Conservation (phyloP, 805 yeast genomes). For the Wickerhamomyces silvicola region DNA sequence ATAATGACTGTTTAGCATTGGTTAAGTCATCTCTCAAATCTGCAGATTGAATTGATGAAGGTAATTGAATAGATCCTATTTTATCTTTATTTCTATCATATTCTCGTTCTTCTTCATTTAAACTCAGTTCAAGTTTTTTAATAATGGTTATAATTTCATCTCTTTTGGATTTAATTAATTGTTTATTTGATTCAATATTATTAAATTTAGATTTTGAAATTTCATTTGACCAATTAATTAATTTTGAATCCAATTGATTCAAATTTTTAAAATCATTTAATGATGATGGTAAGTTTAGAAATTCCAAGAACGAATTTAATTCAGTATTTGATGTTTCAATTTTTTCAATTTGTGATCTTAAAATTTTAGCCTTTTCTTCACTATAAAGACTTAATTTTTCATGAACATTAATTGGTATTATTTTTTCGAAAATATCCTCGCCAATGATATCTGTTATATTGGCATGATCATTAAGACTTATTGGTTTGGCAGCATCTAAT, state of each 20-base stretch:
- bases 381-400: slow-evolving; percentile 84
- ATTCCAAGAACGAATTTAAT: slow-evolving; percentile 71
- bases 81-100: slow-evolving; percentile 27
- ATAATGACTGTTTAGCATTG: slow-evolving; percentile 49
- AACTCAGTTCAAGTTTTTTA: slow-evolving; percentile 27
- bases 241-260: slow-evolving; percentile 25
- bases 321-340: slow-evolving; percentile 77
- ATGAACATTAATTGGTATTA: slow-evolving; percentile 81
- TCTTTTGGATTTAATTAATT: slow-evolving; percentile 25
- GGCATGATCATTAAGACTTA: slow-evolving; percentile 41
- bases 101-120: slow-evolving; percentile 30
- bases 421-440: slow-evolving; percentile 61
- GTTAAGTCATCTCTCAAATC: slow-evolving; percentile 50
- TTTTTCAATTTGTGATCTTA: slow-evolving; percentile 68
- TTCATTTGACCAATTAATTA: slow-evolving; percentile 21
- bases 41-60: slow-evolving; percentile 28
- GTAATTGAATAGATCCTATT: slow-evolving; percentile 30
- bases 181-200: slow-evolving; percentile 26
- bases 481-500: slow-evolving; percentile 60
- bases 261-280: slow-evolving; percentile 43
- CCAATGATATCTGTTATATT: slow-evolving; percentile 40
- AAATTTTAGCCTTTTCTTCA: slow-evolving; percentile 75
- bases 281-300: slow-evolving; percentile 65
- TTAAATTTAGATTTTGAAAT: slow-evolving; percentile 22
- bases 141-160: slow-evolving; percentile 31